These are phyloP conservation scores for Fusarium zealandicum DNA, from an alignment of 2,329 filamentous ascomycete species.

Conservation along the genomic window DNA sequence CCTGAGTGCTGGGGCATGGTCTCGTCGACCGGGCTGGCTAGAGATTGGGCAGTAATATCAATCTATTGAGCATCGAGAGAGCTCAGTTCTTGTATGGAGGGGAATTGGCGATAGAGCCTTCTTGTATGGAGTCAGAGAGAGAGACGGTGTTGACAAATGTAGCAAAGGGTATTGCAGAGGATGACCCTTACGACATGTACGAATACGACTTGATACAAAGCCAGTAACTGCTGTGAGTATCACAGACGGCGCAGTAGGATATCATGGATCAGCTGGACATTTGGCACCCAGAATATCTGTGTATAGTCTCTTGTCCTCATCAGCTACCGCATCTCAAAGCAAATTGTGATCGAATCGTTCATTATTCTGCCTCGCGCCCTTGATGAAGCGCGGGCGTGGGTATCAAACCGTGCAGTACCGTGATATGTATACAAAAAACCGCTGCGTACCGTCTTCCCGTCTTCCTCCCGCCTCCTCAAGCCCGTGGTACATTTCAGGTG, in stretches of 20 bases:
- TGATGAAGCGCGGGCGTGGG: slow-evolving; percentile 31
- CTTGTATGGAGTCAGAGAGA: background rate
- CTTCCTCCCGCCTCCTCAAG: background rate
- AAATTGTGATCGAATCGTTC: slow-evolving; percentile 15
- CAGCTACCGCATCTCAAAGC: too few relatives aligned
- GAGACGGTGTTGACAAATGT: slow-evolving; percentile 10
- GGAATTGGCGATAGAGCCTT: slow-evolving; percentile 6
- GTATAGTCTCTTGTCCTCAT: background rate
- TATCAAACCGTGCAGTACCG: slow-evolving; percentile 37
- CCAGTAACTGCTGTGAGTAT: slow-evolving; percentile 1
- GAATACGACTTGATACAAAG: slow-evolving; percentile 30
- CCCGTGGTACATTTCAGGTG: background rate
- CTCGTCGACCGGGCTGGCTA: background rate
- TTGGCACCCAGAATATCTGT: background rate
- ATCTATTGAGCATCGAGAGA: slow-evolving; percentile 21
- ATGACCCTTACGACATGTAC: slow-evolving; percentile 39
- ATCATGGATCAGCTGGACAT: too few relatives aligned
- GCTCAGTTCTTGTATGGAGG: slow-evolving; percentile 7
- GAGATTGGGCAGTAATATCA: slow-evolving; percentile 18
- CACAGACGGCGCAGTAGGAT: too few relatives aligned
- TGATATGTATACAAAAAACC: slow-evolving; percentile 34
- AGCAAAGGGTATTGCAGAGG: slow-evolving; percentile 12
- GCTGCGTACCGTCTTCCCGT: slow-evolving; percentile 8
- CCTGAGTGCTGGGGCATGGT: slow-evolving; percentile 19
- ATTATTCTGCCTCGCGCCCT: slow-evolving; percentile 36